phyloP scores from a whole-genome alignment of 2,329 filamentous ascomycete genomes.

The Aspergillus spinulosporus region DNA sequence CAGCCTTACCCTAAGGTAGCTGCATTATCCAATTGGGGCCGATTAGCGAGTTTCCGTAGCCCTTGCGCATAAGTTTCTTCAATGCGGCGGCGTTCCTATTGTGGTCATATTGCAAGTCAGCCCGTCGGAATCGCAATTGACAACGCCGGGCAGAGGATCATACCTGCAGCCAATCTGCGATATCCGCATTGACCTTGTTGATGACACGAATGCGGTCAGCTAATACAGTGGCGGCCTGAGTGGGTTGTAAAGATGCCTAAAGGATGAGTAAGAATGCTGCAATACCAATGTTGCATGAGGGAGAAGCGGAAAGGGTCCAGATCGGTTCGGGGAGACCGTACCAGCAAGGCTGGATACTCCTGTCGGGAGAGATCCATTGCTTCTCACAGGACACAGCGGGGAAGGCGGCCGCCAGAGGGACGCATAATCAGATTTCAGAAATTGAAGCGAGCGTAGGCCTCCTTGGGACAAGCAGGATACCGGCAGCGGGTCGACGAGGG shows the following conservation, averaged over 20 bases:
- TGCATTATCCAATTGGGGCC: constrained; percentile 70
- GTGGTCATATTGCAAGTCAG: constrained; percentile 15
- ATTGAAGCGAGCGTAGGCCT: constrained; percentile 18
- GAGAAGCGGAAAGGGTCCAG: not conserved
- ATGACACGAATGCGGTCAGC: constrained; percentile 88
- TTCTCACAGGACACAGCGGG: constrained; percentile 30
- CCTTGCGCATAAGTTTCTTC: constrained; percentile 87
- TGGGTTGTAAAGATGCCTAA: constrained; percentile 76
- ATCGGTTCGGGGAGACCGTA: constrained; percentile 50
- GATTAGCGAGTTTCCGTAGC: constrained; percentile 75
- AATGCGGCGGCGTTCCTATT: constrained; percentile 83
- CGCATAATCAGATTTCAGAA: constrained; percentile 34
- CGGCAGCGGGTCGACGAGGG: constrained; percentile 8
- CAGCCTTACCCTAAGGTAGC: constrained; percentile 79
- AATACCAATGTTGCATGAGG: constrained; percentile 3
- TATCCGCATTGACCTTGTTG: constrained; percentile 79
- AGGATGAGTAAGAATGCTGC: constrained; percentile 14
- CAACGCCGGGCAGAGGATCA: constrained; percentile 26
- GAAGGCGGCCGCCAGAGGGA: constrained; percentile 24
- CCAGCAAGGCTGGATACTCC: constrained; percentile 94
- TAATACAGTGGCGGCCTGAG: constrained; percentile 76
- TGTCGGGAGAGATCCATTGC: constrained; percentile 75
- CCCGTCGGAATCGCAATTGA: constrained; percentile 10
- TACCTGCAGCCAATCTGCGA: constrained; percentile 97
- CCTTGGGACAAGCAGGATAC: constrained; percentile 14